Base-by-base conservation (phyloP, 2,329 filamentous ascomycete genomes). In the Alternaria longipes region DNA sequence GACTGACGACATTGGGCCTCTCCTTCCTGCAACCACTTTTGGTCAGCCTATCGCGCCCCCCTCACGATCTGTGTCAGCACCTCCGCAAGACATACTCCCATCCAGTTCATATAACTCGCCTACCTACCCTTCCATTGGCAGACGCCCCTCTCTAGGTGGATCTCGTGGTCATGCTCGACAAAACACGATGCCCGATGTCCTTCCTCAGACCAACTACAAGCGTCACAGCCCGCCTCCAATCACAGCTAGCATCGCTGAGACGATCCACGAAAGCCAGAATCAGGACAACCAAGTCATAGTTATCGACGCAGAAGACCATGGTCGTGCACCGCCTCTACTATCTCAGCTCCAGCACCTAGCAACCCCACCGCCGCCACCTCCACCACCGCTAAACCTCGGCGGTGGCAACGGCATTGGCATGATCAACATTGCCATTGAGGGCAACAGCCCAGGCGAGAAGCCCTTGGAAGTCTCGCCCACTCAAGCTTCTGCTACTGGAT, bases 301-400 rank as follows among this genome's bases (percentile, higher is more conserved):
- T 34, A 74, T 84, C 45, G 75, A 84, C 40, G 69, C 72, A 40
- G 79, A 80, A 20, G 74, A 79, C 70, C 67, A 67, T n/a, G 74
- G 79, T 70, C 67, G 67, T 16, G 71, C 71, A 24, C 84, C 85
- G 12, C 83, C 85, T 9, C 78, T 88, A 9, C 81, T 90, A 18
- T 85, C 87, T 7, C 86, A 90, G 69, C 81, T 90, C 9, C 86
- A 88, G 69, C 87, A 89, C 73, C 79, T 90, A 16, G 84, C 83
- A 24, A 80, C 76, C 9, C 85, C 85, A 11, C 85, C 85, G 1
- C 83, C 84, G 3, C 83, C 74, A 11, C 72, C 69, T 38, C 64
- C 66, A 20, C 66, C 69, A 20, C 68, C 70, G 18, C 59, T 70
- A 50, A 64, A 68, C 20, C 55, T 70, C 4, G 55, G 58, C n/a